Evolutionary conservation across 305 asterid species (phyloP), one percentile per base, ranked within the genome.

Genomic region (Plantago lanceolata): DNA sequence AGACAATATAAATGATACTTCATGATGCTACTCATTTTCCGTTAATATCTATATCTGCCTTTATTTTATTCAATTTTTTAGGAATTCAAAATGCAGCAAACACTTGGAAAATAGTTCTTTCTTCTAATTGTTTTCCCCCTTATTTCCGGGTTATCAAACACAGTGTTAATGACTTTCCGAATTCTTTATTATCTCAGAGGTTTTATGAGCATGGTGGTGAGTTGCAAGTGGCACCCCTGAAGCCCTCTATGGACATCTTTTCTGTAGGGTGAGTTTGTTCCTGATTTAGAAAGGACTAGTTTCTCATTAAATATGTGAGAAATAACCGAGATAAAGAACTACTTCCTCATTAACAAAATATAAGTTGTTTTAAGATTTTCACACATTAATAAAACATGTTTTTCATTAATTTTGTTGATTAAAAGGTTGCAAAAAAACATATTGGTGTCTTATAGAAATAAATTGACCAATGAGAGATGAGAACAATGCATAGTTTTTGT

Each of bases 141-240:
- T 56, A 19, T n/a, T 55, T 53, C 28, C 35, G 3, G 60, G 43
- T 40, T 11, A 40, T 13, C 15, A 40, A 40, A 40, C 44, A 56
- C 48, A 58, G 35, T 48, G 54, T 44, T 20, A 49, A 48, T 9
- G 35, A 43, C 33, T 19, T 15, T 33, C 21, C 67, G 51, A 57
- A 64, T 63, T 66, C 33, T 50, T 71, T 71, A n/a, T n/a, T n/a
- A 62, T 81, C 76, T 73, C 89, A 93, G 99, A 93, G 99, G 78
- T 93, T 90, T 74, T 93, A 85, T 76, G 99, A 88, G 88, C 94
- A 90, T 73, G 97, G 96, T 65, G 94, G 93, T 70, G 95, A 87
- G 81, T 70, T 59, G 61, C 95, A 84, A 61, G 81, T 84, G 73
- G 95, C 93, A 54, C 82, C 79, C 45, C 71, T 93, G 80, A 86